Percentiles rank a stretch among this genome's conserved stretches.
These are phyloP conservation scores for Aspergillus pseudonomiae DNA, from an alignment of 2,329 filamentous ascomycete species.

Conservation along the genomic window DNA sequence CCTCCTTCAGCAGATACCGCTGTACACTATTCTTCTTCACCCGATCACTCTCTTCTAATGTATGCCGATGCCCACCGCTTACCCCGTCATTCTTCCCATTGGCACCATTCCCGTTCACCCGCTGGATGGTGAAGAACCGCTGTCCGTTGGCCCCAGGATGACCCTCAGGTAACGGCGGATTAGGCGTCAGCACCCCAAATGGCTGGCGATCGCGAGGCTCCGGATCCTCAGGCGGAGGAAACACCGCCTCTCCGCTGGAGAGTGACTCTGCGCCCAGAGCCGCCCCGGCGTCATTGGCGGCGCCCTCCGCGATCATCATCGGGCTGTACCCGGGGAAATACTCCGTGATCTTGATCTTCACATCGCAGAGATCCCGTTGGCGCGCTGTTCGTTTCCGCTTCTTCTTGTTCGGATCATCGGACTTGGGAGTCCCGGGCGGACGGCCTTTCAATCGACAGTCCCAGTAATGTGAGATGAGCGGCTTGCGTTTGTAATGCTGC, in stretches of 20 bases:
- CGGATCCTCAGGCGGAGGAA: constrained; percentile 20
- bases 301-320: constrained; percentile 26
- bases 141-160: constrained; percentile 55
- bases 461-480: constrained; percentile 84
- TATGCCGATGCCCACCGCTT: constrained; percentile 74
- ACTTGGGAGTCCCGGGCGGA: constrained; percentile 77
- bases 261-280: constrained; percentile 26
- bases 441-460: constrained; percentile 81
- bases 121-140: constrained; percentile 73
- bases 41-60: constrained; percentile 71
- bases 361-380: constrained; percentile 78
- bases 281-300: constrained; percentile 21
- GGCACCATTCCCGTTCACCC: constrained; percentile 75
- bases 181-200: constrained; percentile 50
- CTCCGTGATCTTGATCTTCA: constrained; percentile 85
- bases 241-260: constrained; percentile 28
- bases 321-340: constrained; percentile 62
- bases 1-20: constrained; percentile 64
- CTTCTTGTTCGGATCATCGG: constrained; percentile 78
- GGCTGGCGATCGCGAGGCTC: constrained; percentile 25
- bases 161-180: constrained; percentile 41
- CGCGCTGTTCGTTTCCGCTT: constrained; percentile 77
- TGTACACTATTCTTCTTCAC: constrained; percentile 81
- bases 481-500: constrained; percentile 77
- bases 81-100: constrained; percentile 73